Percentiles rank a stretch among this genome's conserved stretches.
Evolutionary conservation across 257 asterid genomes (phyloP).

Genomic region (Solanum sitiens): DNA sequence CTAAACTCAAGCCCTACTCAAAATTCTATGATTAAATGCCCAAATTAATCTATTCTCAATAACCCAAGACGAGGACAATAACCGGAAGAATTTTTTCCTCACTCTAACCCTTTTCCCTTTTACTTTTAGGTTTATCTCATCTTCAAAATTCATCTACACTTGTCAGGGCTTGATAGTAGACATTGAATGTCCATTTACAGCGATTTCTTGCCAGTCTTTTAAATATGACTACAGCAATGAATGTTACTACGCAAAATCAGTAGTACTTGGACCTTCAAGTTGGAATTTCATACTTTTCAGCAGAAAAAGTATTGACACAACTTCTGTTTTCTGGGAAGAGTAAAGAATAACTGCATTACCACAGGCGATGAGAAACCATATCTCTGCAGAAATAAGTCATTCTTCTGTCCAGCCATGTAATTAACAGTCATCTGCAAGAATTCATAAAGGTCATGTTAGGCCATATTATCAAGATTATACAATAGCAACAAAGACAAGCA

Average conservation of each 20-base stretch:
- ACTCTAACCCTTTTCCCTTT: background rate
- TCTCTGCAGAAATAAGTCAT: conserved; percentile 72
- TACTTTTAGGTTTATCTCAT: background rate
- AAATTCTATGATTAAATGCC: background rate
- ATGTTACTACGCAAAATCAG: background rate
- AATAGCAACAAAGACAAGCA: background rate
- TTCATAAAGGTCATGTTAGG: background rate
- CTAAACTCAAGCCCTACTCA: background rate
- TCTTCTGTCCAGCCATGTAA: conserved; percentile 70
- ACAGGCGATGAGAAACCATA: conserved; percentile 95
- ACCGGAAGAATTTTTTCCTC: background rate
- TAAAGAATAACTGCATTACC: conserved; percentile 35
- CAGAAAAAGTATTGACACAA: background rate
- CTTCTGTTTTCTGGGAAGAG: background rate
- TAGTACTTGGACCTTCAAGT: background rate
- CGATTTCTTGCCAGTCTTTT: background rate
- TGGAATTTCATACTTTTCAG: background rate
- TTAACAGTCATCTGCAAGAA: conserved; percentile 83
- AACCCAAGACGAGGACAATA: background rate
- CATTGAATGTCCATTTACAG: background rate
- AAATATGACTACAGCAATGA: background rate
- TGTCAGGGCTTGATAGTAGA: background rate
- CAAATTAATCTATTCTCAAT: background rate
- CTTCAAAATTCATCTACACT: background rate
- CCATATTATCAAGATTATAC: background rate